Percentiles rank a stretch among this genome's conserved stretches.
These are phyloP conservation scores for Apiospora aurea DNA, from an alignment of 2,329 filamentous ascomycete genomes.

Conservation along the genomic window DNA sequence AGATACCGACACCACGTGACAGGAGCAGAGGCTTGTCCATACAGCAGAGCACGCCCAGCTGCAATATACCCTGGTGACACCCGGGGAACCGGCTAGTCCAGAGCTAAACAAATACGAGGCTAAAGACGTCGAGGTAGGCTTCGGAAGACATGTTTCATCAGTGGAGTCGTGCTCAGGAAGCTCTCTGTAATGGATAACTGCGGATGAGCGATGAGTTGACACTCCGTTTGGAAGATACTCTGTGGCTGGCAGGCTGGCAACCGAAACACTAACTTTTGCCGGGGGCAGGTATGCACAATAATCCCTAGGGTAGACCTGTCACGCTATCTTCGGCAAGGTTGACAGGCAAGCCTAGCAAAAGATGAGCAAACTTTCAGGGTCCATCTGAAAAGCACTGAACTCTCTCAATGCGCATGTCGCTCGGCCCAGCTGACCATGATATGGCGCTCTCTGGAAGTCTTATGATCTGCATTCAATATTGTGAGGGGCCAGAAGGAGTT, in stretches of 20 bases:
- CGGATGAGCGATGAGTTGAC: background rate
- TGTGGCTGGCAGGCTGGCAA: slow-evolving; percentile 2
- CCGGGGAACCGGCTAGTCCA: background rate
- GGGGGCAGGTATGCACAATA: background rate
- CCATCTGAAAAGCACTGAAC: slow-evolving; percentile 17
- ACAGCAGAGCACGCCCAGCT: background rate
- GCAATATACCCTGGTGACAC: background rate
- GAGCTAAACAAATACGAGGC: background rate
- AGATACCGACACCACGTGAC: slow-evolving; percentile 9
- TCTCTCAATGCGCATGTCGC: slow-evolving; percentile 3
- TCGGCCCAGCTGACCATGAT: slow-evolving; percentile 3
- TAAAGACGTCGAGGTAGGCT: background rate
- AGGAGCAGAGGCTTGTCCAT: background rate
- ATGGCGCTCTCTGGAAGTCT: slow-evolving; percentile 11
- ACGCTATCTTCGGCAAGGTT: slow-evolving; percentile 7
- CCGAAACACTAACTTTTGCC: slow-evolving; percentile 10
- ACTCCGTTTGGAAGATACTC: background rate
- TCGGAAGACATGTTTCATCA: slow-evolving; percentile 8
- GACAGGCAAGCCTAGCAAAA: background rate
- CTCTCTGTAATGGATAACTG: background rate
- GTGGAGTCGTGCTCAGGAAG: background rate
- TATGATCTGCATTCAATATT: slow-evolving; percentile 19
- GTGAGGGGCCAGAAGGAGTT: slow-evolving; percentile 12
- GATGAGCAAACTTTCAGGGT: slow-evolving; percentile 17
- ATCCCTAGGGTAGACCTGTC: slow-evolving; percentile 7